Percentiles rank a stretch among this genome's conserved stretches.
These are phyloP conservation scores for Rusavskia elegans DNA, from an alignment of 495 filamentous ascomycete genomes.

Conservation along the genomic window DNA sequence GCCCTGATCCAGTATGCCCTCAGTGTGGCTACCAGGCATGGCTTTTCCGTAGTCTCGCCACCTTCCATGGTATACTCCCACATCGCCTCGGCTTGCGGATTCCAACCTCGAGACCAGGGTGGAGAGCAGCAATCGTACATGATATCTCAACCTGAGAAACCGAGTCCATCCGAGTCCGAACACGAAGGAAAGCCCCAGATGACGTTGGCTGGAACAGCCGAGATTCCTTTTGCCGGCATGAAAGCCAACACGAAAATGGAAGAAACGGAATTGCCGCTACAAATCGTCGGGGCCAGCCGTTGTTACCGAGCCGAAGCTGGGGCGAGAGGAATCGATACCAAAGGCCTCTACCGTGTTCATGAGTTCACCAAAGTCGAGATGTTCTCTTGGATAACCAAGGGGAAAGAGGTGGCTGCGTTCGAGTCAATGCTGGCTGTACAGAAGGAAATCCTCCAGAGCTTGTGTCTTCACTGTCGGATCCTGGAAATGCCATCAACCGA, in stretches of 20 bases:
- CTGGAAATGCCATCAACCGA: slow-evolving; percentile 85
- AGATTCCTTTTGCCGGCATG: slow-evolving; percentile 89
- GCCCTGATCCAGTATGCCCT: slow-evolving; percentile 81
- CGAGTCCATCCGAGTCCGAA: slow-evolving; percentile 21
- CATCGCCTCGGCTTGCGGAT: slow-evolving; percentile 79
- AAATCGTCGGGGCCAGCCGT: slow-evolving; percentile 65
- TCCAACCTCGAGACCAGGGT: slow-evolving; percentile 79
- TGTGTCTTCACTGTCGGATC: slow-evolving; percentile 74
- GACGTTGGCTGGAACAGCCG: slow-evolving; percentile 71
- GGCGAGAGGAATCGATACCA: slow-evolving; percentile 71
- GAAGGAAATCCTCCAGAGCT: slow-evolving; percentile 55
- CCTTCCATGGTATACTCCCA: slow-evolving; percentile 87
- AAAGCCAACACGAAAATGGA: slow-evolving; percentile 57
- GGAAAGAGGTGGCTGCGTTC: slow-evolving; percentile 39
- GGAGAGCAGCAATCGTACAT: slow-evolving; percentile 84
- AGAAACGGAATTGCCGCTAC: slow-evolving; percentile 49
- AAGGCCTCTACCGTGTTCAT: slow-evolving; percentile 95
- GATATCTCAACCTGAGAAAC: slow-evolving; percentile 40
- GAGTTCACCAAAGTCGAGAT: slow-evolving; percentile 98
- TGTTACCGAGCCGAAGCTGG: slow-evolving; percentile 94
- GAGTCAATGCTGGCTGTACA: slow-evolving; percentile 74
- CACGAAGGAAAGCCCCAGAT: slow-evolving; percentile 46
- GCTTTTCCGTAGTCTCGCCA: slow-evolving; percentile 63
- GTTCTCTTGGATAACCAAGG: slow-evolving; percentile 67
- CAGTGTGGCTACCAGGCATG: slow-evolving; percentile 44